A percentile compares a stretch with the other conserved stretches of the same genome.
phyloP scores from a whole-genome alignment of 495 filamentous ascomycete species.

The Neurospora sp. region DNA sequence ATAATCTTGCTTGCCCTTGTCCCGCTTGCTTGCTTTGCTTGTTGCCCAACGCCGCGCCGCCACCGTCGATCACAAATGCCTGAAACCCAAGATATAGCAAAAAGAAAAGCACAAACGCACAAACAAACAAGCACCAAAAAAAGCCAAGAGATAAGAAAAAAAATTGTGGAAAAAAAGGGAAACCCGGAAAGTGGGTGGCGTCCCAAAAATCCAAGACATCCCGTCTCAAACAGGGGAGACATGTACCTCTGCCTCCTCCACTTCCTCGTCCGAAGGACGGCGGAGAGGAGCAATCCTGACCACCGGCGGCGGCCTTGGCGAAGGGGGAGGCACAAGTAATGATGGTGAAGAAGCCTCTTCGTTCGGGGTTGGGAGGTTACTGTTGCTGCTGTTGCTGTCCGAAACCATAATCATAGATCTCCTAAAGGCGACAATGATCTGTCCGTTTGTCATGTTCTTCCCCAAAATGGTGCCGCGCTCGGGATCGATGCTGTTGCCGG shows the following conservation, averaged over 20 bases:
- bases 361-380: background rate
- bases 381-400: background rate
- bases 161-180: background rate
- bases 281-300: constrained; percentile 12
- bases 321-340: background rate
- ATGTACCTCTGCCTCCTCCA: background rate
- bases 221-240: background rate
- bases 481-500: constrained; percentile 3
- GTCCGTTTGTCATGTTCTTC: constrained; percentile 4
- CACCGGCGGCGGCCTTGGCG: constrained; percentile 2
- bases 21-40: background rate
- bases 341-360: background rate
- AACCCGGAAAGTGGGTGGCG: background rate
- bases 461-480: constrained; percentile 19
- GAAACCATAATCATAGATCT: constrained; percentile 11
- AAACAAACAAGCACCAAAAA: background rate
- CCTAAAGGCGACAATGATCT: constrained; percentile 19
- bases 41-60: background rate
- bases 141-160: background rate
- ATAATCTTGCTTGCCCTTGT: background rate
- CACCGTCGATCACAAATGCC: background rate
- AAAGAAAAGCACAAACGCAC: background rate
- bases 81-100: background rate
- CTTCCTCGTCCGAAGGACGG: background rate
- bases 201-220: background rate